Base-by-base conservation (phyloP, 441 rosid genomes). In the Breynia disticha region DNA sequence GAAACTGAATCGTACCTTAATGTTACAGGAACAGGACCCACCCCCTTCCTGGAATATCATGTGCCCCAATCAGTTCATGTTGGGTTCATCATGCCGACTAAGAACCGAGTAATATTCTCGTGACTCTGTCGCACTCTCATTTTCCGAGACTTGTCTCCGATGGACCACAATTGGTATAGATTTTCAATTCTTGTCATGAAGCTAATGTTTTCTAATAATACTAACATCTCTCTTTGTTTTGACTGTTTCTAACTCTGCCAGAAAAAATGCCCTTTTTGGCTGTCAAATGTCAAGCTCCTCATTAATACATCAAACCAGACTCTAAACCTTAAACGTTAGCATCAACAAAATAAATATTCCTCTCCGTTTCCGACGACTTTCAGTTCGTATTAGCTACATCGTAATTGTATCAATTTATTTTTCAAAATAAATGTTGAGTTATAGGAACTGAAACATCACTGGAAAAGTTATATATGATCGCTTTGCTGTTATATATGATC, bases 51-150 rank as follows among this genome's bases (percentile, higher is more conserved):
- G 65, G 62, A 12, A 35, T 21, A 46, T 52, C 76, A 72, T 61
- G 77, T 72, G 80, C 66, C 62, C 17, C 48, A 54, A 57, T 48
- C 72, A 68, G 70, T 21, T 46, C 24, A 48, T 74, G 71, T 55
- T 61, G 73, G 63, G 56, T 75, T 66, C 64, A 60, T 62, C 60
- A 44, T 54, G 66, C 61, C 65, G 66, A 59, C 62, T 32, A 1
- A 13, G 11, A 24, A 15, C 46, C 13, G 13, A 9, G 3, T 0
- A 41, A 20, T 5, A 20, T 22, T 48, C 61, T 59, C 43, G 57
- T 55, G 67, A 57, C 60, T 60, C 69, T 62, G 66, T 24, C 52
- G 15, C 28, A 16, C 59, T 64, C 54, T 57, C 65, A 65, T 55
- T 50, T 68, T 55, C 60, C 54, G 44, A 51, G 38, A 38, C 46